Evolutionary conservation across 331 rosid species (phyloP), one percentile per base, ranked within the genome.

Genomic region (Cydonia oblonga): DNA sequence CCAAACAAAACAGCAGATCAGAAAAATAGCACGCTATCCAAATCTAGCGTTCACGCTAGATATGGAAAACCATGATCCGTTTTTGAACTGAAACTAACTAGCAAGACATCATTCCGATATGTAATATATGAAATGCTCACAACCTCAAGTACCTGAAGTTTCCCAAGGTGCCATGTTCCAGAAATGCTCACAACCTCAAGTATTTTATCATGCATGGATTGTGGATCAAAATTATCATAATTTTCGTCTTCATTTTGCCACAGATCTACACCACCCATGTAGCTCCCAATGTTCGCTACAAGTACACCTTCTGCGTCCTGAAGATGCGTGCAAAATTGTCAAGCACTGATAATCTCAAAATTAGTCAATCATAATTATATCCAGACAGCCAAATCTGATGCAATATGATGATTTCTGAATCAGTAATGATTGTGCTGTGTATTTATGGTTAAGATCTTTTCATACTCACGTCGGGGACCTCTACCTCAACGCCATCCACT

Each of bases 301-400:
- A 95, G 99, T 46, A 95, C 96, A n/a, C 99, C 99, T 86, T 95
- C 99, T 19, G 96, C 99, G 74, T 95, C 99, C 99, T 95, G 84
- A 75, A 81, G 75, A 77, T 69, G 24, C 25, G 9, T 20, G 28
- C 15, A 33, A 51, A 58, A 68, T 6, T n/a, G 20, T 66, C 60
- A 64, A 72, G 28, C 38, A 66, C 12, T n/a, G 10, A 52, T 13
- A 42, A 70, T 33, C 56, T 66, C 62, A 68, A 64, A 79, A 46
- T 19, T 59, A 10, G 40, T 63, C n/a, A n/a, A 73, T 38, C 68
- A 80, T 12, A 58, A 11, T 18, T 32, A 22, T 38, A 59, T 59
- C 61, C 40, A 32, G 68, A 54, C 56, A 40, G 38, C 60, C 19
- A 15, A 51, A 15, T 25, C 28, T 40, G 23, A 24, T 38, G 28